Evolutionary conservation across 805 yeast genomes (phyloP).

Genomic region (Nakazawaea wyomingensis): DNA sequence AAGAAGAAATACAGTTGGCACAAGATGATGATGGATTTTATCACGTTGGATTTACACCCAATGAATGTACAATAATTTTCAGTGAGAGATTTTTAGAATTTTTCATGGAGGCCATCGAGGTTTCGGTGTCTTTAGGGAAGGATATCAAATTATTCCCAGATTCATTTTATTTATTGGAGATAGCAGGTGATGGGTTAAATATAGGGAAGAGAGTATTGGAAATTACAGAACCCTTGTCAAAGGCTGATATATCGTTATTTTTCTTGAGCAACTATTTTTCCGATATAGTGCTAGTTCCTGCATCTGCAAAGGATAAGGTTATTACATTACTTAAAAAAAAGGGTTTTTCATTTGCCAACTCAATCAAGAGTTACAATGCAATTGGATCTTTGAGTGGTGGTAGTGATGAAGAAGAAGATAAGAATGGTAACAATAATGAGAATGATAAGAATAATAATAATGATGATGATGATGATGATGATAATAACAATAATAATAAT

Average conservation of each 20-base stretch:
- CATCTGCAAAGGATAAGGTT: constrained; percentile 36
- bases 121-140: constrained; percentile 29
- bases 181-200: constrained; percentile 54
- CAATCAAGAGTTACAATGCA: constrained; percentile 36
- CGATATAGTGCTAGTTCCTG: constrained; percentile 59
- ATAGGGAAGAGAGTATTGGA: constrained; percentile 51
- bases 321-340: constrained; percentile 36
- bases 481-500: constrained; percentile 3
- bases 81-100: constrained; percentile 32
- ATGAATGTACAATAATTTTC: constrained; percentile 59
- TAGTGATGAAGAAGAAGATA: background rate
- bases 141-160: constrained; percentile 37
- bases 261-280: constrained; percentile 60
- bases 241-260: constrained; percentile 51
- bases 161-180: constrained; percentile 47
- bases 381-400: background rate
- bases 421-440: background rate
- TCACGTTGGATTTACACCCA: constrained; percentile 57
- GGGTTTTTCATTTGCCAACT: constrained; percentile 39
- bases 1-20: constrained; percentile 14
- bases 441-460: background rate
- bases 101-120: constrained; percentile 34
- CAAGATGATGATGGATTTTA: constrained; percentile 43
- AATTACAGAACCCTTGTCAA: constrained; percentile 53
- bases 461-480: background rate